These are phyloP conservation scores for Candida dendrica DNA, from an alignment of 805 yeast genomes.

Conservation along the genomic window DNA sequence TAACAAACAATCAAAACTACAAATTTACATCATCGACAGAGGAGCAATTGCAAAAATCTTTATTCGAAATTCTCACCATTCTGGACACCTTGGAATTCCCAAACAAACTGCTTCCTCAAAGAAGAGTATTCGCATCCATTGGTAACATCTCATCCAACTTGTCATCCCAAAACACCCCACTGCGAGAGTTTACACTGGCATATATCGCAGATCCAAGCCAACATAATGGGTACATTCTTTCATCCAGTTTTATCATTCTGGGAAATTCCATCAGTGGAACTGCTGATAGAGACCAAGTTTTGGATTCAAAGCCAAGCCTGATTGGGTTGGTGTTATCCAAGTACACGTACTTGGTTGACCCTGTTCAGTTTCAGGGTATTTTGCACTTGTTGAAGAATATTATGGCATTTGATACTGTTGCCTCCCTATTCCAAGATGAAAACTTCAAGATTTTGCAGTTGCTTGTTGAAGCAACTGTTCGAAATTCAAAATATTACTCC, in stretches of 20 bases:
- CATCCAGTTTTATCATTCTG: constrained; percentile 13
- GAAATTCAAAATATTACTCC: constrained; percentile 17
- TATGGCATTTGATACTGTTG: constrained; percentile 8
- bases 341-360: constrained; percentile 15
- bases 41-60: constrained; percentile 2
- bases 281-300: constrained; percentile 7
- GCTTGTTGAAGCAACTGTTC: constrained; percentile 15
- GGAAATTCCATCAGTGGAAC: constrained; percentile 18
- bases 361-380: constrained; percentile 20
- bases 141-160: constrained; percentile 22
- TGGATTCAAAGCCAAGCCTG: constrained; percentile 9
- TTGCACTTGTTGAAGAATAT: constrained; percentile 15
- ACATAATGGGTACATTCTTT: constrained; percentile 16
- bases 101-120: constrained; percentile 13
- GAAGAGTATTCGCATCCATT: constrained; percentile 16
- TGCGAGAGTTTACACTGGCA: not conserved
- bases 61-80: constrained; percentile 4
- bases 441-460: constrained; percentile 4
- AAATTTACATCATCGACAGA: constrained; percentile 9
- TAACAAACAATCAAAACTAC: constrained; percentile 11
- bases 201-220: constrained; percentile 1
- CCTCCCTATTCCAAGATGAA: constrained; percentile 6
- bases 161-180: constrained; percentile 9
- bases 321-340: constrained; percentile 8
- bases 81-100: constrained; percentile 10